These are phyloP conservation scores for Kwoniella europaea DNA, from an alignment of 768 basidiomycete species.

Conservation along the genomic window DNA sequence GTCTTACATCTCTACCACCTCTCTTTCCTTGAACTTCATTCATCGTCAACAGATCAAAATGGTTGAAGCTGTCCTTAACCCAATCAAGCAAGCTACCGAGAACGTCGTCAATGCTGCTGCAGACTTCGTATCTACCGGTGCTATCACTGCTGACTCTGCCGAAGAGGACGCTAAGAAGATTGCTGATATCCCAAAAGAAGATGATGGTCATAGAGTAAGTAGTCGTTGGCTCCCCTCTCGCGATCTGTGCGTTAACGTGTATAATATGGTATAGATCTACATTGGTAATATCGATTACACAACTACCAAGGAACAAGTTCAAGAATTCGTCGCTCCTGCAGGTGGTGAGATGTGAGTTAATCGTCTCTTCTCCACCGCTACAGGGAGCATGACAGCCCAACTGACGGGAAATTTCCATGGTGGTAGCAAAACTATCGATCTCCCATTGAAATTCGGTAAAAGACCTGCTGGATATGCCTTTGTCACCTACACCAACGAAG, in stretches of 20 bases:
- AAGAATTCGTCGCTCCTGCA: conserved; percentile 43
- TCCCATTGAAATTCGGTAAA: conserved; percentile 45
- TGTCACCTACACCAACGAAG: conserved; percentile 45
- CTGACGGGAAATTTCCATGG: no score
- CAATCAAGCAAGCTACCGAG: conserved; percentile 14
- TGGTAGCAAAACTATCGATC: conserved; percentile 37
- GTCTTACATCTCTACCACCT: neutral
- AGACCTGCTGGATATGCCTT: conserved; percentile 56
- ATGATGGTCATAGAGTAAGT: conserved; percentile 28
- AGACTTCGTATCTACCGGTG: conserved; percentile 3
- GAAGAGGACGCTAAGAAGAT: conserved; percentile 12
- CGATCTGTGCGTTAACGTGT: neutral
- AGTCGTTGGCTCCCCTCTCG: neutral
- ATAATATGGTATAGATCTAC: conserved; percentile 43
- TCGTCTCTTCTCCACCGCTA: no score
- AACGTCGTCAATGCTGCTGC: conserved; percentile 4
- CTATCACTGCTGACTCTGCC: neutral
- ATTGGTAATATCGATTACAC: conserved; percentile 56
- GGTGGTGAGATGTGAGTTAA: conserved; percentile 48
- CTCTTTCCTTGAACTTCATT: neutral
- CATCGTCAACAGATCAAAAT: conserved; percentile 1
- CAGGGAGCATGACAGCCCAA: no score
- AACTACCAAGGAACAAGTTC: conserved; percentile 51
- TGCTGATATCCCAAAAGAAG: conserved; percentile 29
- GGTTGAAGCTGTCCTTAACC: conserved; percentile 16